Base-by-base conservation (phyloP, 192 early-diverging fungal genomes). In the Entomortierella beljakovae region DNA sequence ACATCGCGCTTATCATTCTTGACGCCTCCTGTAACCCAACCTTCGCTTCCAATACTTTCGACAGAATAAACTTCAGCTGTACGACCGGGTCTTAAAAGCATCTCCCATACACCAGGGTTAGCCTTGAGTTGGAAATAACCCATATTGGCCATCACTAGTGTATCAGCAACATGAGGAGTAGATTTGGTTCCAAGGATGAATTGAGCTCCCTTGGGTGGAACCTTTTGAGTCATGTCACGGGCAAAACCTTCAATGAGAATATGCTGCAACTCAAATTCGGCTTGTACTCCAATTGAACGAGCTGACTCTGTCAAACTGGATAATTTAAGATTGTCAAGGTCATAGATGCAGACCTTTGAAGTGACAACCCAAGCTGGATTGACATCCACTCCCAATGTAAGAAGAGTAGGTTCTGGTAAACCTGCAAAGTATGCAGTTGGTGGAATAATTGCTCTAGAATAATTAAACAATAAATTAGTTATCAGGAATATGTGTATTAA, bases 141-240 rank as follows among this genome's bases (percentile, higher is more conserved):
- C 18, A 97, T 86, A 46, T 99, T 99, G n/a, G 95, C 94, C 98
- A 99, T 99, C 1, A 98, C 95, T 46, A 98, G 95, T 5, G 97
- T 99, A 67, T 97, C 98, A 1, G 91, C 90, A 42, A 92, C 86
- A 3, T 83, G 85, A 11, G 89, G 87, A 8, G 87, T 54, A 1
- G 70, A 61, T 0, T 80, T 71, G 31, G 94, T 94, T 10, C 93
- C 95, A 18, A 99, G 89, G 23, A 92, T 85, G 48, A 97, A 94
- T 77, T 99, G 96, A 13, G 95, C 86, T 0, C 97, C 97, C 16
- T 96, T 92, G 50, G 96, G 96, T 4, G 98, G 95, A n/a, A 75
- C 72, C 54, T 87, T 87, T 15, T 70, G 83, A 22, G 81, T 81
- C 2, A 84, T 72, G 50, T 99, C 97, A 15, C 90, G 83, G 20